Conservation (phyloP, 2,329 filamentous ascomycete species). For the Acrocalymma vagum region DNA sequence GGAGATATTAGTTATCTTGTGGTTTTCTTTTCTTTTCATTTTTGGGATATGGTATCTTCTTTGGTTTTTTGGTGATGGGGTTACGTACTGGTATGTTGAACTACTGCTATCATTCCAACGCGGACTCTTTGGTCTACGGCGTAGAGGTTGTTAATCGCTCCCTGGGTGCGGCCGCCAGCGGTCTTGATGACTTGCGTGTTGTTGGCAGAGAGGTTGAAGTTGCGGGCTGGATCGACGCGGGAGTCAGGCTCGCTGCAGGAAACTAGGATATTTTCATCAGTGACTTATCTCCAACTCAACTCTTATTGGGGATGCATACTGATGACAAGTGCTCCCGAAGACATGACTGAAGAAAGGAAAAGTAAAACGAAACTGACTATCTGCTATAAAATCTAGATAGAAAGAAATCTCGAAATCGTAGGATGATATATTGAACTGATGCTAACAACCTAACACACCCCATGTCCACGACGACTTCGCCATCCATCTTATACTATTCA, state of each 20-base stretch:
- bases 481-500: no score
- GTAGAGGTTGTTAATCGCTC: conserved; percentile 18
- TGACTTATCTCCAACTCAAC: not conserved
- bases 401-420: no score
- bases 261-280: conserved; percentile 11
- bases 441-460: no score
- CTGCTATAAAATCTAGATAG: no score
- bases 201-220: conserved; percentile 28
- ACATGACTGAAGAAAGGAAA: conserved; percentile 2
- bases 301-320: conserved; percentile 1
- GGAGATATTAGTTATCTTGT: not conserved
- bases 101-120: conserved; percentile 28
- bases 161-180: conserved; percentile 19
- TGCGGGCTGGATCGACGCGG: conserved; percentile 22
- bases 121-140: conserved; percentile 14
- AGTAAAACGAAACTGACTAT: no score
- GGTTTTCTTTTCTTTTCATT: no score
- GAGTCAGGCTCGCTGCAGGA: conserved; percentile 23
- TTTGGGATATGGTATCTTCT: no score
- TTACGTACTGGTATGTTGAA: conserved; percentile 29
- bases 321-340: conserved; percentile 5
- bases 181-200: conserved; percentile 26
- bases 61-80: not conserved
- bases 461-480: no score
- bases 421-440: no score